These are phyloP conservation scores for Xylaria digitata DNA, from an alignment of 2,329 filamentous ascomycete species.

Conservation along the genomic window DNA sequence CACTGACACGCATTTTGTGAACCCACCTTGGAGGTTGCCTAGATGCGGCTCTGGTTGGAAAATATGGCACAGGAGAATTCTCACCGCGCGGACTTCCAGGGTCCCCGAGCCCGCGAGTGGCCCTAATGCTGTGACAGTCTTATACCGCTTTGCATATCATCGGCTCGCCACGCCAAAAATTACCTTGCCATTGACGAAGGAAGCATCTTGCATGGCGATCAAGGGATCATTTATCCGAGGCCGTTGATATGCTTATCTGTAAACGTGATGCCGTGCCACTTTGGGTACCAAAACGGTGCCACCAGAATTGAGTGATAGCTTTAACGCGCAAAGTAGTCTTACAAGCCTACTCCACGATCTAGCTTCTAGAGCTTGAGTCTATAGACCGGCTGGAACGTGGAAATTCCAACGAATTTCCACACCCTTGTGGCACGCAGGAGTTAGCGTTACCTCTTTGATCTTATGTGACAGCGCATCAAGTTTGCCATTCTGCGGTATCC, in stretches of 20 bases:
- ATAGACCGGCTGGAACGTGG: neutral
- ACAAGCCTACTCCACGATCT: constrained; percentile 35
- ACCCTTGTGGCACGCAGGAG: constrained; percentile 13
- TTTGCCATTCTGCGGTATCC: constrained; percentile 13
- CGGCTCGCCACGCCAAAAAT: constrained; percentile 42
- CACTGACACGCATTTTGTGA: constrained; percentile 24
- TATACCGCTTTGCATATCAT: constrained; percentile 39
- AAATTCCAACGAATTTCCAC: constrained; percentile 3
- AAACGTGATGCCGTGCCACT: constrained; percentile 44
- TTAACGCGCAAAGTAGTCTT: constrained; percentile 35
- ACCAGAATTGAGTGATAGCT: constrained; percentile 33
- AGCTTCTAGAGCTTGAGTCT: constrained; percentile 20
- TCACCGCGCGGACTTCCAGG: constrained; percentile 32
- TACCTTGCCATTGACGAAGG: constrained; percentile 31
- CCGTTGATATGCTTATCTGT: constrained; percentile 30
- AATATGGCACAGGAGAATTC: constrained; percentile 36
- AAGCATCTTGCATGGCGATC: constrained; percentile 38
- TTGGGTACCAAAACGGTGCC: constrained; percentile 48
- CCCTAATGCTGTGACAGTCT: constrained; percentile 39
- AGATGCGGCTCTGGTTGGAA: constrained; percentile 22
- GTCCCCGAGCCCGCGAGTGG: constrained; percentile 40
- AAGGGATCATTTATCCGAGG: constrained; percentile 39
- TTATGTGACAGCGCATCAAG: constrained; percentile 10
- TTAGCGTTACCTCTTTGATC: neutral
- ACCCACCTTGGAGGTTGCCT: constrained; percentile 34